Evolutionary conservation across 345 rosid species (phyloP), one percentile per base, ranked within the genome.

Genomic region (Bruguiera parviflora): DNA sequence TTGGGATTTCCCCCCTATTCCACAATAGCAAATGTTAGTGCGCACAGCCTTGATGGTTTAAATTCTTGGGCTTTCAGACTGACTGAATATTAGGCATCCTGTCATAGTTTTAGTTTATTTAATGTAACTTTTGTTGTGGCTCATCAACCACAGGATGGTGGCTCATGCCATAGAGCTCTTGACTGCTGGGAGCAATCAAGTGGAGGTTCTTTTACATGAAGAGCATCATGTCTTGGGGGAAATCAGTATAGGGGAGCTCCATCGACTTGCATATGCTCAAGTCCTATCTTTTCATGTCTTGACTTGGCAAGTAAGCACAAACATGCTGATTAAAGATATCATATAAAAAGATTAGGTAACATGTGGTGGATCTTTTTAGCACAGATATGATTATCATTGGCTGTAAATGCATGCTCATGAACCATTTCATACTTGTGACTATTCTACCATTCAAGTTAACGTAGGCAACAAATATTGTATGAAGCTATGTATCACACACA

Each of bases 221-320:
- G 96, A 95, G 75, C 83, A 51, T 69, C 72, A 73, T 72, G 80
- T 83, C 66, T 74, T 95, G 71, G 96, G 97, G 59, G 96, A 84
- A 71, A 88, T 90, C 66, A 88, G 83, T 80, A 71, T 95, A 68
- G 92, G 87, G 82, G 98, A 90, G 79, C 99, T 95, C 63, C 87
- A 90, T 75, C 89, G 96, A 53, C 89, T 95, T 79, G 89, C 80
- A 70, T 92, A 92, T 81, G 99, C 97, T 73, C 96, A 90, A 95
- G 92, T 95, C 77, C 84, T 95, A 63, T 86, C 94, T 65, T 87
- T 98, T 62, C 97, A 92, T 84, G 80, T 83, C 22, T 85, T 92
- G 79, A 95, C 97, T 59, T 95, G 99, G 96, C 99, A 93, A 80
- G 98, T 92, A 79, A 82, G 92, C 70, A 21, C 46, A 74, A 67